Percentiles rank a stretch among this genome's conserved stretches.
These are phyloP conservation scores for Fibroporia radiculosa DNA, from an alignment of 768 basidiomycete species.

Conservation along the genomic window DNA sequence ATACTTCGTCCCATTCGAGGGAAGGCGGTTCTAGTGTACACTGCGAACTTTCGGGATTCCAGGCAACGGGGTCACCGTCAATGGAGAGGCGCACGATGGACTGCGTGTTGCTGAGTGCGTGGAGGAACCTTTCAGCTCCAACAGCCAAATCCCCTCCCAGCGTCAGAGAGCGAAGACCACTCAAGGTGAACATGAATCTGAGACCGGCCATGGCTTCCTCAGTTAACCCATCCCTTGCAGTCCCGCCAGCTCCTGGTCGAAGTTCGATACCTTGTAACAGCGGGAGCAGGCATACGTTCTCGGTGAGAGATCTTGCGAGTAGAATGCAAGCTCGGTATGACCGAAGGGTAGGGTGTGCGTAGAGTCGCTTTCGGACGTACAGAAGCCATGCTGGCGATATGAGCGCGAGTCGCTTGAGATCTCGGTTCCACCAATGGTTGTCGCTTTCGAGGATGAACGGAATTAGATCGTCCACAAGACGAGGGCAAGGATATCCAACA, in stretches of 20 bases:
- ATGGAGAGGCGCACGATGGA: slow-evolving; percentile 35
- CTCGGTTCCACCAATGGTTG: slow-evolving; percentile 46
- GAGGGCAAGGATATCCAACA: no score
- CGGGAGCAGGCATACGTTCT: slow-evolving; percentile 27
- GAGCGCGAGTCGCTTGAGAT: slow-evolving; percentile 39
- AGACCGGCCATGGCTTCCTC: slow-evolving; percentile 29
- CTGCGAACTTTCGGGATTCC: slow-evolving; percentile 1
- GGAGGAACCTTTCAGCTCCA: slow-evolving; percentile 41
- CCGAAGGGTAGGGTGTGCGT: slow-evolving; percentile 32
- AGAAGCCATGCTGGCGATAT: slow-evolving; percentile 43
- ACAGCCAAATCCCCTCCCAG: slow-evolving; percentile 42
- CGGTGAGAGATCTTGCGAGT: slow-evolving; percentile 34
- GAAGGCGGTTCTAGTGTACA: slow-evolving; percentile 30
- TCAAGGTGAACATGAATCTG: slow-evolving; percentile 32
- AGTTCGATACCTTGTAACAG: slow-evolving; percentile 37
- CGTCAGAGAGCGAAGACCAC: slow-evolving; percentile 34
- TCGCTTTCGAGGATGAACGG: slow-evolving; percentile 43
- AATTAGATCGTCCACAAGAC: slow-evolving; percentile 44
- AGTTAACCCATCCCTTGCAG: slow-evolving; percentile 10
- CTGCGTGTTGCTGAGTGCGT: slow-evolving; percentile 32
- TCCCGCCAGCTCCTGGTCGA: slow-evolving; percentile 22
- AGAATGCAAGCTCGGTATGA: slow-evolving; percentile 34
- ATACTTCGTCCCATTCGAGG: slow-evolving; percentile 46
- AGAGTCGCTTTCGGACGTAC: slow-evolving; percentile 37
- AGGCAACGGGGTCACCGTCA: slow-evolving; percentile 31